phyloP scores from a whole-genome alignment of 106 monocot species.

The Agapanthus africanus region DNA sequence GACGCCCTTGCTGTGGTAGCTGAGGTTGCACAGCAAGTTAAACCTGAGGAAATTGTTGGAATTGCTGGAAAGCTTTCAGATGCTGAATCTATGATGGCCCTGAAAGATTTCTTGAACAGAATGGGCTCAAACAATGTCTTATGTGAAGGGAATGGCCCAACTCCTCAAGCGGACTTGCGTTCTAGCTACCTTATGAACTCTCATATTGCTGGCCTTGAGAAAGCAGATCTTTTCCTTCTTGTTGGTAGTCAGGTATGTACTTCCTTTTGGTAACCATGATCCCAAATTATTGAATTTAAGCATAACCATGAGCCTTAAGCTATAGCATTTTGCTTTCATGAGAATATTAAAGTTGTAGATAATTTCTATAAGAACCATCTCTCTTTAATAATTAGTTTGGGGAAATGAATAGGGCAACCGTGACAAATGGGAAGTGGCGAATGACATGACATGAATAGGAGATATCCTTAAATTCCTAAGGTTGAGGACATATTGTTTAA shows the following conservation, averaged over 20 bases:
- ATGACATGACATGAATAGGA: too few relatives aligned
- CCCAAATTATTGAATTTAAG: too few relatives aligned
- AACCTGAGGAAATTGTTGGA: constrained; percentile 91
- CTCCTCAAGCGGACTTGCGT: constrained; percentile 78
- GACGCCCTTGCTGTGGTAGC: constrained; percentile 90
- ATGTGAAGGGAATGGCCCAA: constrained; percentile 85
- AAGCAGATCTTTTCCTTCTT: constrained; percentile 86
- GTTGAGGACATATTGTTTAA: too few relatives aligned
- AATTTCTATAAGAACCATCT: too few relatives aligned
- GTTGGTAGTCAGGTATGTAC: constrained; percentile 84
- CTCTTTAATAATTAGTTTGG: too few relatives aligned
- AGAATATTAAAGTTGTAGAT: too few relatives aligned
- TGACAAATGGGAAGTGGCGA: too few relatives aligned
- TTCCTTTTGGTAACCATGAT: not conserved
- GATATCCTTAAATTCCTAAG: too few relatives aligned
- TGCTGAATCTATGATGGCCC: constrained; percentile 98
- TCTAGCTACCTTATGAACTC: constrained; percentile 80
- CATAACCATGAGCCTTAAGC: not conserved
- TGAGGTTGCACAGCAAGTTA: constrained; percentile 84
- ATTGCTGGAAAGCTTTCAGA: constrained; percentile 95
- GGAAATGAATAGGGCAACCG: too few relatives aligned
- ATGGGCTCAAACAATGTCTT: constrained; percentile 85
- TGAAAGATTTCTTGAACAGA: constrained; percentile 90
- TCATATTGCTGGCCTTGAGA: constrained; percentile 84
- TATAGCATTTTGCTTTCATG: too few relatives aligned